Conservation (phyloP, 371 early-diverging fungal genomes). For the Rhizopus delemar region DNA sequence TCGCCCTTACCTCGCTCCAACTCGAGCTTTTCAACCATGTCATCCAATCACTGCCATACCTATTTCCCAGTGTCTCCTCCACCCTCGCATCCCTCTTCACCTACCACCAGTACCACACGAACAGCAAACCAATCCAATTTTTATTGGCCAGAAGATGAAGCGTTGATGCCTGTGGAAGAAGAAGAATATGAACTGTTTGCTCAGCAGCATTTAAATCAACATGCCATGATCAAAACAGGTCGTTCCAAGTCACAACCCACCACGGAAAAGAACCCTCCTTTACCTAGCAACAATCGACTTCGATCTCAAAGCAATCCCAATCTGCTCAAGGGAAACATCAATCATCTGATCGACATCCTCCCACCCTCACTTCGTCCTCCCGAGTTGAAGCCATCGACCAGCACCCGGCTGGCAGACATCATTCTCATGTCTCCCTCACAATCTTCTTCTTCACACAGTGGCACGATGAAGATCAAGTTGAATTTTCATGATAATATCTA, state of each 20-base stretch:
- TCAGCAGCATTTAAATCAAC: slow-evolving; percentile 20
- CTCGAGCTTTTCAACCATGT: slow-evolving; percentile 13
- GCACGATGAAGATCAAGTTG: slow-evolving; percentile 75
- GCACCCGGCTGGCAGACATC: background rate
- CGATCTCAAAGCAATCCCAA: slow-evolving; percentile 72
- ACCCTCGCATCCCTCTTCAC: slow-evolving; percentile 63
- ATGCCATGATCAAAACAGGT: slow-evolving; percentile 20
- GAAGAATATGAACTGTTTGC: slow-evolving; percentile 2
- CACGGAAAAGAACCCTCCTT: slow-evolving; percentile 19
- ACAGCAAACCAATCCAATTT: slow-evolving; percentile 32
- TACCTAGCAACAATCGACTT: slow-evolving; percentile 43
- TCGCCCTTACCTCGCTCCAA: slow-evolving; percentile 33
- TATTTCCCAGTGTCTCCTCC: slow-evolving; percentile 62
- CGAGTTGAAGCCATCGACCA: background rate
- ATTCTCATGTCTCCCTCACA: slow-evolving; percentile 3
- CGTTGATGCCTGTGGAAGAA: background rate
- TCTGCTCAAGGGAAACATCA: slow-evolving; percentile 44
- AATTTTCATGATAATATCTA: slow-evolving; percentile 86
- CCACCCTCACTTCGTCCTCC: background rate
- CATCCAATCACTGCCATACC: slow-evolving; percentile 11
- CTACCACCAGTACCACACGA: slow-evolving; percentile 51
- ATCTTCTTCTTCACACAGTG: slow-evolving; percentile 21
- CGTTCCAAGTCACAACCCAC: slow-evolving; percentile 53
- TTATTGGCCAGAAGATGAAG: slow-evolving; percentile 15
- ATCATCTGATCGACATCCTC: background rate